Percentiles rank a stretch among this genome's conserved stretches.
Evolutionary conservation across 129 eudicot species (phyloP).

Genomic region (Chrysanthemum makinoi): DNA sequence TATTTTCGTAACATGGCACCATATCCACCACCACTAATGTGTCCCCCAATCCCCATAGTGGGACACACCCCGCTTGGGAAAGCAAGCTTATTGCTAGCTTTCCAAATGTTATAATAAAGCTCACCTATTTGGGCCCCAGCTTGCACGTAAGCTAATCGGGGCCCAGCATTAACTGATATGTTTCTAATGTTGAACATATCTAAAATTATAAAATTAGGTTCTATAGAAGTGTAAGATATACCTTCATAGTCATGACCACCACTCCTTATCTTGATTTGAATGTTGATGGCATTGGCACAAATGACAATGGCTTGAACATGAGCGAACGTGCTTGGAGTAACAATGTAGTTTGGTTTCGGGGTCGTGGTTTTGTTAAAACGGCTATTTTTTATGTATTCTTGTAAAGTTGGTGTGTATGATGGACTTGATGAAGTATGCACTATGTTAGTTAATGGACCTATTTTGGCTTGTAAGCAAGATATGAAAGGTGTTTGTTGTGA

Average conservation of each 20-base stretch:
- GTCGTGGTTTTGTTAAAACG: constrained; percentile 24
- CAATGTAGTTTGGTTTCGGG: constrained; percentile 10
- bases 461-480: constrained; percentile 21
- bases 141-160: constrained; percentile 13
- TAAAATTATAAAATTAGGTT: constrained; percentile 13
- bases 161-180: constrained; percentile 12
- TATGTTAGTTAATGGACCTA: background rate
- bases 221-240: constrained; percentile 17
- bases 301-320: constrained; percentile 19
- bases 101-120: constrained; percentile 24
- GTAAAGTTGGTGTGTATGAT: constrained; percentile 9
- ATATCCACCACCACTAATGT: constrained; percentile 28
- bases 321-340: background rate
- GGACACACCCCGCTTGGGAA: constrained; percentile 27
- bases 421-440: background rate
- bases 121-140: constrained; percentile 28
- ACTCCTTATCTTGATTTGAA: constrained; percentile 21
- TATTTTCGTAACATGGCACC: constrained; percentile 28
- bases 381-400: constrained; percentile 16
- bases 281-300: constrained; percentile 15
- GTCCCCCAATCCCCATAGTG: constrained; percentile 27
- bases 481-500: constrained; percentile 13
- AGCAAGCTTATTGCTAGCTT: constrained; percentile 19
- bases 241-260: constrained; percentile 34
- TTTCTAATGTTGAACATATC: constrained; percentile 23